These are phyloP conservation scores for Hordeum vulgare DNA, from an alignment of 176 grass and related monocot genomes.

Conservation along the genomic window DNA sequence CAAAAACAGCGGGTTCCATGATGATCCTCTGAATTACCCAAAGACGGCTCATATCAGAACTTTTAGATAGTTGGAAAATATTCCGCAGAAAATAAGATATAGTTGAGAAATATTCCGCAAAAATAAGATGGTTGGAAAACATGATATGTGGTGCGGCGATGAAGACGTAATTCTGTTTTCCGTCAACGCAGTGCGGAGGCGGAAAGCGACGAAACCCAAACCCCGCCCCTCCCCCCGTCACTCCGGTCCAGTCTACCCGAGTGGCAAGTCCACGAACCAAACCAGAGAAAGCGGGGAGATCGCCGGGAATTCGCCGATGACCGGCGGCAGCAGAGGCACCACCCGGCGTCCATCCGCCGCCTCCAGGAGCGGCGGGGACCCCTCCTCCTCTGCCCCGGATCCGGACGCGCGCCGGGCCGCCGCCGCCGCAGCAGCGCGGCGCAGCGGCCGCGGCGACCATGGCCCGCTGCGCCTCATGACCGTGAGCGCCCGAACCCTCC, in stretches of 20 bases:
- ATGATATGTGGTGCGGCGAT: too few relatives aligned
- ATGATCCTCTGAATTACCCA: too few relatives aligned
- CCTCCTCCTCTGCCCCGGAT: not conserved
- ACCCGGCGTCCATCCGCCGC: conserved; percentile 22
- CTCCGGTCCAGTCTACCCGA: not conserved
- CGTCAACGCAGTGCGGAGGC: not conserved
- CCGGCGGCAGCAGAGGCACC: conserved; percentile 16
- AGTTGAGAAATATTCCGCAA: too few relatives aligned
- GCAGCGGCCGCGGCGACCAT: conserved; percentile 38
- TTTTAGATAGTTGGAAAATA: too few relatives aligned
- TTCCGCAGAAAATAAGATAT: too few relatives aligned
- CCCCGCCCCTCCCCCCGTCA: not conserved
- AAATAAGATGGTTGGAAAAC: too few relatives aligned
- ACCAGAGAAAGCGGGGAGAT: conserved; percentile 13
- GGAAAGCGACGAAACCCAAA: not conserved
- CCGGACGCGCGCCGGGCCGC: conserved; percentile 19
- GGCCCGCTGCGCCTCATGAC: conserved; percentile 53
- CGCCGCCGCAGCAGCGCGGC: conserved; percentile 15
- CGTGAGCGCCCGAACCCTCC: conserved; percentile 38
- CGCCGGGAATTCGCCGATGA: conserved; percentile 24
- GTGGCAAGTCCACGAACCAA: not conserved
- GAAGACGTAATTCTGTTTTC: fast-evolving
- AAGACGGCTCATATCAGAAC: too few relatives aligned
- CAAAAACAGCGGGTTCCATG: too few relatives aligned
- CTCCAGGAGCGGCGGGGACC: conserved; percentile 28